Evolutionary conservation across 1,139 yeast genomes (phyloP).

Genomic region (Candida tetrigidarum): DNA sequence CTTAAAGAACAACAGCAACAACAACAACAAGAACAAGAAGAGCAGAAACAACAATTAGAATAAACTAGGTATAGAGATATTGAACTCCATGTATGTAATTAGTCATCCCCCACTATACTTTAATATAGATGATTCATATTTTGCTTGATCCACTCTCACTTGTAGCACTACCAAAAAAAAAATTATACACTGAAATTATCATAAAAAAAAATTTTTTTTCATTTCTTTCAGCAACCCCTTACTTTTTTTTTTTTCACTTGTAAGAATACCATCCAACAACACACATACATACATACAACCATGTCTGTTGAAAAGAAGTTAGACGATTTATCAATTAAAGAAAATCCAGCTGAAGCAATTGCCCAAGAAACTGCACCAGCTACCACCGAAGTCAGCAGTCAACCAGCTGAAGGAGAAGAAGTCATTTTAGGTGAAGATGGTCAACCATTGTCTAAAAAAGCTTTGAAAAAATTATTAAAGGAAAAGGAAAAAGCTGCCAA

Average conservation of each 20-base stretch:
- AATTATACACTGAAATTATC: too few relatives aligned
- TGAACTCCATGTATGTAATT: not conserved
- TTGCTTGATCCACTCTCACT: too few relatives aligned
- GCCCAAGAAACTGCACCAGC: slow-evolving; percentile 20
- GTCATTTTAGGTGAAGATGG: slow-evolving; percentile 80
- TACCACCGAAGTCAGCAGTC: not conserved
- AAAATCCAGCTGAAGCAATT: slow-evolving; percentile 16
- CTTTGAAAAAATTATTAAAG: slow-evolving; percentile 91
- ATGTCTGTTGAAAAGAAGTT: slow-evolving; percentile 19
- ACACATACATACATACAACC: slow-evolving; percentile 3
- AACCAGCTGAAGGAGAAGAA: slow-evolving; percentile 20
- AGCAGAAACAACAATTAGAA: not conserved
- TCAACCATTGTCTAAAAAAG: slow-evolving; percentile 93
- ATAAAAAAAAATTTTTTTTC: slow-evolving; percentile 3
- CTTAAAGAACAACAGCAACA: slow-evolving; percentile 22
- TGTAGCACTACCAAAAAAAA: too few relatives aligned
- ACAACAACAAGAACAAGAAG: slow-evolving; percentile 3
- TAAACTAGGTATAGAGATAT: not conserved
- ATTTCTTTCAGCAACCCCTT: too few relatives aligned
- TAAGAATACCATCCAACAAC: too few relatives aligned
- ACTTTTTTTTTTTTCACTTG: too few relatives aligned
- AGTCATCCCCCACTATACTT: too few relatives aligned
- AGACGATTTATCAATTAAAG: slow-evolving; percentile 18
- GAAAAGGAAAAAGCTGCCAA: slow-evolving; percentile 91
- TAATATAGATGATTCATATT: not conserved